Percentiles rank a stretch among this genome's conserved stretches.
Conservation (phyloP, 202 grass and related monocot genomes). For the Miscanthus sacchariflorus region DNA sequence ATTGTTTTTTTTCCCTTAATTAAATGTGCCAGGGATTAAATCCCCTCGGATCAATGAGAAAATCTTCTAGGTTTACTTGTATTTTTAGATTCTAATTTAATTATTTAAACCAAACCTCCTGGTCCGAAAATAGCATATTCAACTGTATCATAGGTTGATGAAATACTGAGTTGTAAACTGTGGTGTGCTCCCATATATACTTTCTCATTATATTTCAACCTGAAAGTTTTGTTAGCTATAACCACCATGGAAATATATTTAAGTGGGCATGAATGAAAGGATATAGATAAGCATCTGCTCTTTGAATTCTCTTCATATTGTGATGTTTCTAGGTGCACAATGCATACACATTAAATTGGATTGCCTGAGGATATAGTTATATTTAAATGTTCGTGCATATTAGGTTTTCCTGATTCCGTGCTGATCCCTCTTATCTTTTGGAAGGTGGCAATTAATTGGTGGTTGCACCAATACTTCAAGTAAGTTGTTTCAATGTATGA, state of each 20-base stretch:
- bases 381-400: constrained; percentile 7
- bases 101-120: constrained; percentile 1
- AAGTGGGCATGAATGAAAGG: constrained; percentile 32
- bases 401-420: constrained; percentile 25
- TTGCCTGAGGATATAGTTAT: not conserved
- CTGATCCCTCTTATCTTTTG: constrained; percentile 46
- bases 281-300: not conserved
- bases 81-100: not conserved
- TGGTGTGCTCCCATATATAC: not conserved
- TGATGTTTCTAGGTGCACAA: not conserved
- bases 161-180: not conserved
- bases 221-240: constrained; percentile 5
- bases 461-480: constrained; percentile 85
- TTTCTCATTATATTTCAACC: not conserved
- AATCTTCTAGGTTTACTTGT: constrained; percentile 3
- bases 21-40: constrained; percentile 1
- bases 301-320: constrained; percentile 20
- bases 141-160: not conserved
- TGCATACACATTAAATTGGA: constrained; percentile 6
- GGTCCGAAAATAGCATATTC: constrained; percentile 14
- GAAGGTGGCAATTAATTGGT: constrained; percentile 86
- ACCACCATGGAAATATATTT: constrained; percentile 27
- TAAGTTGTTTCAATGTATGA: constrained; percentile 94
- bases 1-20: not conserved
- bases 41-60: not conserved